phyloP scores from a whole-genome alignment of 805 yeast species.

The Helenozyma baotianmanensis region DNA sequence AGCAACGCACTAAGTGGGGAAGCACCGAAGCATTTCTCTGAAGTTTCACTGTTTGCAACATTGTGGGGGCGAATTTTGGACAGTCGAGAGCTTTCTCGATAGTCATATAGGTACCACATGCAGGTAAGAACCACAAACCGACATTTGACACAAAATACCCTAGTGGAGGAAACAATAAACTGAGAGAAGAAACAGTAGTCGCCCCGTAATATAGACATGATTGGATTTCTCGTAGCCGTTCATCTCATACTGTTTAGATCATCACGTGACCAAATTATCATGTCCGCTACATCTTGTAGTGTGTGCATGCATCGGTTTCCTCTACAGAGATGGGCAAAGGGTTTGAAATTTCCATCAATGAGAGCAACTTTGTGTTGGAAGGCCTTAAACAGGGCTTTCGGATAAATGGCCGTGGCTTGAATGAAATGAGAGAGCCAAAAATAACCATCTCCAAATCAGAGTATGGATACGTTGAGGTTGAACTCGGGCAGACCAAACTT shows the following conservation, averaged over 20 bases:
- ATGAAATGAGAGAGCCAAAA: constrained; percentile 58
- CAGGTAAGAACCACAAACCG: too few species aligned
- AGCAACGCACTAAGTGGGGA: constrained; percentile 3
- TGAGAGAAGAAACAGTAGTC: too few species aligned
- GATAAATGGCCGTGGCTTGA: constrained; percentile 62
- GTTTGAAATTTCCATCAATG: constrained; percentile 60
- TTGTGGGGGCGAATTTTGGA: background rate
- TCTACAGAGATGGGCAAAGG: constrained; percentile 70
- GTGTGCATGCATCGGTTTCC: too few species aligned
- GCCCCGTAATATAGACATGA: too few species aligned
- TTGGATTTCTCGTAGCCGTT: too few species aligned
- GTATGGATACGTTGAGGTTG: constrained; percentile 77
- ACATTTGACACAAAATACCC: too few species aligned
- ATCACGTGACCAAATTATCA: too few species aligned
- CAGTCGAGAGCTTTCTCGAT: too few species aligned
- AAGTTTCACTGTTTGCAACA: constrained; percentile 5
- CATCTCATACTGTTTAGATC: too few species aligned
- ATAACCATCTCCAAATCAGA: constrained; percentile 60
- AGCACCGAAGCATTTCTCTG: background rate
- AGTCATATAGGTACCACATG: too few species aligned
- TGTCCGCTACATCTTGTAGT: too few species aligned
- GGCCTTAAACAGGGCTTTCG: constrained; percentile 61
- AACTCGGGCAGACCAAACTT: constrained; percentile 68
- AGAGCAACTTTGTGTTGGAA: constrained; percentile 55
- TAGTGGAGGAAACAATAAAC: too few species aligned